Conservation (phyloP, 2,329 filamentous ascomycete genomes). For the Alternaria tenuissima region DNA sequence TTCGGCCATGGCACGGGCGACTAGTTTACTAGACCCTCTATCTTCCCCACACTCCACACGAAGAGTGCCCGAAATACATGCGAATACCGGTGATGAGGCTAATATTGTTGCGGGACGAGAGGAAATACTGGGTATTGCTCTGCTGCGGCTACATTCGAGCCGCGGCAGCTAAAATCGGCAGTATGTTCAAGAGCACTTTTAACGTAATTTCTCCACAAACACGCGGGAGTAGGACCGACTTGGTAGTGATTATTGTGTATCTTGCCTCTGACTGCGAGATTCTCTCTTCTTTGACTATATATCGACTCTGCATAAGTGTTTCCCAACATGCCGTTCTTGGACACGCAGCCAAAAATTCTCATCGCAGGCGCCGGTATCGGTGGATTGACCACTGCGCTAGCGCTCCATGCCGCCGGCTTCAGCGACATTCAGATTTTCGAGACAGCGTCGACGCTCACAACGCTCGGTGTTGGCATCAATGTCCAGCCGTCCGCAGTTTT, state of each 20-base stretch:
- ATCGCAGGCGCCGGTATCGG: slow-evolving; percentile 70
- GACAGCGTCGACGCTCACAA: slow-evolving; percentile 52
- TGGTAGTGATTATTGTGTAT: neutral
- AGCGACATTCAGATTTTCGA: slow-evolving; percentile 57
- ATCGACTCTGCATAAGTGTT: neutral
- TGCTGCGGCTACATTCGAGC: neutral
- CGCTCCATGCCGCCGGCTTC: slow-evolving; percentile 73
- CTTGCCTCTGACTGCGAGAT: neutral
- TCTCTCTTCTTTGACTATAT: neutral
- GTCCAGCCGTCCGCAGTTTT: slow-evolving; percentile 58
- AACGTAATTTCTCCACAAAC: slow-evolving; percentile 1
- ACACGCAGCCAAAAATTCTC: slow-evolving; percentile 36
- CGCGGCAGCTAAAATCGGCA: slow-evolving; percentile 19
- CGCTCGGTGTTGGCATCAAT: slow-evolving; percentile 58
- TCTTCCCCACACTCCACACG: slow-evolving; percentile 5
- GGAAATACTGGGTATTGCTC: neutral
- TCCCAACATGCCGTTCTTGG: slow-evolving; percentile 25
- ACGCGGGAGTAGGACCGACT: neutral
- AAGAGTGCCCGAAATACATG: neutral
- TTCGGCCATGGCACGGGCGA: neutral
- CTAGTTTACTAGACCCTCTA: neutral
- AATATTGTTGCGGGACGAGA: neutral
- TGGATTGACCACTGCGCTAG: slow-evolving; percentile 73
- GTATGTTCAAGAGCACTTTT: neutral
- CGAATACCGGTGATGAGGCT: neutral